Conservation (phyloP, 1,284 basidiomycete genomes). For the Austropuccinia psidii region DNA sequence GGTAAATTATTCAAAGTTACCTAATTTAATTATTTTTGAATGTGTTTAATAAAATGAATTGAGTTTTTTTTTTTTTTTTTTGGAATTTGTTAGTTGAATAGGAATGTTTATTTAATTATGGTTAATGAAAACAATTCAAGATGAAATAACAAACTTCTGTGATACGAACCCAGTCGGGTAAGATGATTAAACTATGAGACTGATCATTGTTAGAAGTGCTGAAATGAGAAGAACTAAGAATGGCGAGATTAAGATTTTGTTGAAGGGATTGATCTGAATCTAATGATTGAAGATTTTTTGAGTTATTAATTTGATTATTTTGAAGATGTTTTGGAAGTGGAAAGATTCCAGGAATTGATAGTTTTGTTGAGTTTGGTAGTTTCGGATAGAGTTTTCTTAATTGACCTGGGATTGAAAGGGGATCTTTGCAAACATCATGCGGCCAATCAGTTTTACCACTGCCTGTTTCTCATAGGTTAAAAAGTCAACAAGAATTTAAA, state of each 20-base stretch:
- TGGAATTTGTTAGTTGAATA: too few relatives aligned
- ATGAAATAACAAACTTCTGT: background rate
- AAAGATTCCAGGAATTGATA: background rate
- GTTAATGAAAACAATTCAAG: background rate
- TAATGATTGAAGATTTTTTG: too few relatives aligned
- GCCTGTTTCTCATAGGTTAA: background rate
- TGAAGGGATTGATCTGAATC: background rate
- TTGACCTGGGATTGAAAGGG: background rate
- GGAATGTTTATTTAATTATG: background rate
- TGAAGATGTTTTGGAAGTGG: background rate
- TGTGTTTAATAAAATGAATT: too few relatives aligned
- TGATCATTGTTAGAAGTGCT: background rate
- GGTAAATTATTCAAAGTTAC: constrained; percentile 1
- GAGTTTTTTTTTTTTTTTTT: background rate
- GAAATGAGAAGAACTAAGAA: background rate
- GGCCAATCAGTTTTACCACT: constrained; percentile 15
- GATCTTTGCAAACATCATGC: background rate
- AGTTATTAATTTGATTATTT: too few relatives aligned
- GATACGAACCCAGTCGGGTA: background rate
- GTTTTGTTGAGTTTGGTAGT: background rate
- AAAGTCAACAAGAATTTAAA: too few relatives aligned
- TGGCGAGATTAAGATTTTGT: background rate
- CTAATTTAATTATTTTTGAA: background rate
- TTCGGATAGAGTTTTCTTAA: background rate
- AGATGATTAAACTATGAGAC: background rate